Conservation (phyloP, 768 basidiomycete genomes). For the Holtermannia corniformis region DNA sequence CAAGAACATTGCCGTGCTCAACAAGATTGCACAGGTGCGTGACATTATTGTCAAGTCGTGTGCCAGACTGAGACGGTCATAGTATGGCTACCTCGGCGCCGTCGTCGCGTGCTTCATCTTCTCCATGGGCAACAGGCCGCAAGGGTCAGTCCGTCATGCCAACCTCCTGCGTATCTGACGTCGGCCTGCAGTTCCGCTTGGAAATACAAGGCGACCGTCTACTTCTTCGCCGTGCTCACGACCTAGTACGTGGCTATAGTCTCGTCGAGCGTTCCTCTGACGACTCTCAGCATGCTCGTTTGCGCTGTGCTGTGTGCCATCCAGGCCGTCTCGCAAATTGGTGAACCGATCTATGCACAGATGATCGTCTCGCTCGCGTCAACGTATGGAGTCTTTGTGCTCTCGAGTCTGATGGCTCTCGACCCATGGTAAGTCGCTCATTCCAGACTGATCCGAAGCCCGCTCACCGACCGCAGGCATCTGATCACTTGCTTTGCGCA, state of each 20-base stretch:
- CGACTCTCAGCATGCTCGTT: slow-evolving; percentile 49
- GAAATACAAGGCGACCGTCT: slow-evolving; percentile 76
- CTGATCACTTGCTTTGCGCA: slow-evolving; percentile 83
- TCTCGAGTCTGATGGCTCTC: slow-evolving; percentile 68
- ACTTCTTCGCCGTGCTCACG: slow-evolving; percentile 54
- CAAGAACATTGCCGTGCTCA: slow-evolving; percentile 59
- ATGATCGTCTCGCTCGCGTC: slow-evolving; percentile 80
- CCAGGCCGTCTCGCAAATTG: slow-evolving; percentile 59
- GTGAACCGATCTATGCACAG: slow-evolving; percentile 51
- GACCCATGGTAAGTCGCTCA: slow-evolving; percentile 65
- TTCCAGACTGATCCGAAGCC: no score
- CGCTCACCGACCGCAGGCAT: slow-evolving; percentile 45
- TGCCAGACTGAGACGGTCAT: slow-evolving; percentile 2
- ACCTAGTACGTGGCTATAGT: not conserved
- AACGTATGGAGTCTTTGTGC: slow-evolving; percentile 73
- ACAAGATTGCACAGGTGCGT: slow-evolving; percentile 62
- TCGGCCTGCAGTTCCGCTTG: slow-evolving; percentile 52
- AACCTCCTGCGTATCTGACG: slow-evolving; percentile 15
- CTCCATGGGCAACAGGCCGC: slow-evolving; percentile 90
- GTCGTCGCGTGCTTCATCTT: slow-evolving; percentile 85
- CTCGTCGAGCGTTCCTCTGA: not conserved
- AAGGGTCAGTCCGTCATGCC: slow-evolving; percentile 50
- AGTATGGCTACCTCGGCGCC: slow-evolving; percentile 76
- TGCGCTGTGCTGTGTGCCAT: slow-evolving; percentile 74
- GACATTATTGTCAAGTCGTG: not conserved